These are phyloP conservation scores for Zygoascus bituminiphila DNA, from an alignment of 805 yeast species.

Conservation along the genomic window DNA sequence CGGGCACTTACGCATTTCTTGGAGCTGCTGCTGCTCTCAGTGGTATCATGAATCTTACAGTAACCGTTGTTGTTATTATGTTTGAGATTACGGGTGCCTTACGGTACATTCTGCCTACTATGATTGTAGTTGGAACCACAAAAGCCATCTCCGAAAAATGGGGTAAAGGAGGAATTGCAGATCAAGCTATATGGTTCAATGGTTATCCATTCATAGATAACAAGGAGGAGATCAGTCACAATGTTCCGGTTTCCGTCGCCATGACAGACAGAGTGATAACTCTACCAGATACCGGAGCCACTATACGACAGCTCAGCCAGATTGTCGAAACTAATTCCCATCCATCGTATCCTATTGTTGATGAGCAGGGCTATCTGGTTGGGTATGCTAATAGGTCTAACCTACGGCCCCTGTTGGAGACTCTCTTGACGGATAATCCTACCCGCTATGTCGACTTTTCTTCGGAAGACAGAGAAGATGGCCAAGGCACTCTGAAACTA, in stretches of 20 bases:
- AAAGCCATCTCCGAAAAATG: conserved; percentile 67
- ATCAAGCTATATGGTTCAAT: conserved; percentile 82
- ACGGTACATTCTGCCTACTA: conserved; percentile 84
- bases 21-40: conserved; percentile 95
- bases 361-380: conserved; percentile 21
- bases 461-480: background rate
- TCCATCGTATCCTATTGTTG: conserved; percentile 33
- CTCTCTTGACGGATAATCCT: conserved; percentile 4
- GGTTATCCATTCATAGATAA: conserved; percentile 75
- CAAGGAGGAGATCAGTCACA: conserved; percentile 61
- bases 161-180: conserved; percentile 89
- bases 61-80: conserved; percentile 92
- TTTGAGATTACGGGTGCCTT: conserved; percentile 92
- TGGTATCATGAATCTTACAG: conserved; percentile 88
- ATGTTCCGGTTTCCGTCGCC: conserved; percentile 44
- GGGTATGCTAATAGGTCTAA: conserved; percentile 29
- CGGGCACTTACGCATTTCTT: conserved; percentile 90
- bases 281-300: conserved; percentile 16
- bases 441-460: conserved; percentile 9
- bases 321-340: conserved; percentile 17
- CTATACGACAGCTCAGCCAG: conserved; percentile 18
- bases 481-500: background rate
- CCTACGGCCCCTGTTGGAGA: conserved; percentile 16
- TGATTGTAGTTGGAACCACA: conserved; percentile 90
- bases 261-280: conserved; percentile 36